These are phyloP conservation scores for Xylariaceae sp. DNA, from an alignment of 2,329 filamentous ascomycete genomes.

Conservation along the genomic window DNA sequence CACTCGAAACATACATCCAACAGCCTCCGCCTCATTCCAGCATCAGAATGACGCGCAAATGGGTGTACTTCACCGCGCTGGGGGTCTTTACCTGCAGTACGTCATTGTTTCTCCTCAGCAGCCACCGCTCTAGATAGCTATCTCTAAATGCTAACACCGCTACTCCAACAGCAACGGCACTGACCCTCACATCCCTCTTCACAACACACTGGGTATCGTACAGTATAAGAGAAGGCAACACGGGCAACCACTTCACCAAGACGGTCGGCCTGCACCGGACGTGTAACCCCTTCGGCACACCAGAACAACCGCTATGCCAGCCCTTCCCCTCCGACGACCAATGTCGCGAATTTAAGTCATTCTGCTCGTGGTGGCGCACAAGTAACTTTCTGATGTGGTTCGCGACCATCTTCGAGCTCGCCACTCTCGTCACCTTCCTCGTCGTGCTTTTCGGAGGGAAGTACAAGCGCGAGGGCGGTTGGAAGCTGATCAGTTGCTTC, in stretches of 20 bases:
- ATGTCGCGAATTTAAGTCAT: slow-evolving; percentile 68
- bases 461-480: slow-evolving; percentile 75
- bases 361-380: slow-evolving; percentile 90
- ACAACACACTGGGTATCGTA: slow-evolving; percentile 72
- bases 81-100: slow-evolving; percentile 43
- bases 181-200: slow-evolving; percentile 68
- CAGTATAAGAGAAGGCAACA: slow-evolving; percentile 48
- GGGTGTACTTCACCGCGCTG: slow-evolving; percentile 40
- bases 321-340: slow-evolving; percentile 67
- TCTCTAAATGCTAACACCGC: slow-evolving; percentile 19
- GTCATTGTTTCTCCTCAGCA: slow-evolving; percentile 25
- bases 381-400: slow-evolving; percentile 87
- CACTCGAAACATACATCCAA: too few relatives aligned
- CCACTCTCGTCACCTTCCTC: slow-evolving; percentile 73
- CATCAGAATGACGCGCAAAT: slow-evolving; percentile 40
- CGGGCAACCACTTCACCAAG: slow-evolving; percentile 49
- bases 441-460: slow-evolving; percentile 78
- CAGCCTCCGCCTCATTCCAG: too few relatives aligned
- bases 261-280: slow-evolving; percentile 76
- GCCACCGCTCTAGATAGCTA: slow-evolving; percentile 22
- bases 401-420: slow-evolving; percentile 76
- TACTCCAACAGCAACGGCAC: slow-evolving; percentile 56
- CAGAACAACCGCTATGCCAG: slow-evolving; percentile 47
- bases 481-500: slow-evolving; percentile 70
- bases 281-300: slow-evolving; percentile 68